phyloP scores from a whole-genome alignment of 371 early-diverging fungal genomes.

The Circinella umbellata region DNA sequence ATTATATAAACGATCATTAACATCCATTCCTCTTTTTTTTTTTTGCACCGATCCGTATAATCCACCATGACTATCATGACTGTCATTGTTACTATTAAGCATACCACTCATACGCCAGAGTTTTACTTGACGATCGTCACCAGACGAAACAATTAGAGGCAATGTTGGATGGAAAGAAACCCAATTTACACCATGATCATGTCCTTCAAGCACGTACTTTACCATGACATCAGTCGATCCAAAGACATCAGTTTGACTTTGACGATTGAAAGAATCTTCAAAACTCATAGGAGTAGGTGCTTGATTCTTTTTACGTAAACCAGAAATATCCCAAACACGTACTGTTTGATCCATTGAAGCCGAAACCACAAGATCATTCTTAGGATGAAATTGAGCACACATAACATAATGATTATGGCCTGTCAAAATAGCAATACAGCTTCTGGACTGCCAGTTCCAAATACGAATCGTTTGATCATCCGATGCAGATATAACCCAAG shows the following conservation, averaged over 20 bases:
- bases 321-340: slow-evolving; percentile 98
- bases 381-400: slow-evolving; percentile 98
- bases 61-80: background rate
- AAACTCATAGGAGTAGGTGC: slow-evolving; percentile 61
- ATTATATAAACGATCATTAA: too few species aligned
- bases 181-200: slow-evolving; percentile 99
- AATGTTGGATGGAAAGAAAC: slow-evolving; percentile 93
- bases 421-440: slow-evolving; percentile 95
- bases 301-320: slow-evolving; percentile 82
- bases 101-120: slow-evolving; percentile 97
- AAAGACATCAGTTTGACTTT: slow-evolving; percentile 86
- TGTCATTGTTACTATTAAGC: background rate
- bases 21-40: too few species aligned
- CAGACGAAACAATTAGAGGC: slow-evolving; percentile 93
- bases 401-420: slow-evolving; percentile 99
- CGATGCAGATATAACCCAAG: slow-evolving; percentile 97
- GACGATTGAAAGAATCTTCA: slow-evolving; percentile 58
- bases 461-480: slow-evolving; percentile 99
- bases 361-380: slow-evolving; percentile 93
- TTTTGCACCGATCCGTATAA: too few species aligned
- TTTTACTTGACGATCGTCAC: slow-evolving; percentile 98
- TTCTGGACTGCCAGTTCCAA: slow-evolving; percentile 99
- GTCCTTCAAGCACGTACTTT: slow-evolving; percentile 98
- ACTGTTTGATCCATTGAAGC: slow-evolving; percentile 98
- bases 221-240: slow-evolving; percentile 94